Conservation (phyloP, 2,329 filamentous ascomycete genomes). For the Seiridium cupressi region DNA sequence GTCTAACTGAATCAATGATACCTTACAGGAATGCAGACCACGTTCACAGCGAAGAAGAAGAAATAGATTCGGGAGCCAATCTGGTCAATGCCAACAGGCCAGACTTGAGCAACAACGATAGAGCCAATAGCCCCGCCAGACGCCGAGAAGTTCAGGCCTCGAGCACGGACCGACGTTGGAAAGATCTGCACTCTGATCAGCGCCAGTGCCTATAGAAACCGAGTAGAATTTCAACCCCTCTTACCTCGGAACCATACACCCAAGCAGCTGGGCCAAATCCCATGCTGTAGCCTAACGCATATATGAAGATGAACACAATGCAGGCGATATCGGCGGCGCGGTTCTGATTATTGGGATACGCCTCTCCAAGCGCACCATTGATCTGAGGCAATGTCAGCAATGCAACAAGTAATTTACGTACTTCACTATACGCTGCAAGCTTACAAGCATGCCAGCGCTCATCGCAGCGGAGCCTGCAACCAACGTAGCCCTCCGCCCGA, state of each 20-base stretch:
- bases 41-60: slow-evolving; percentile 54
- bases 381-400: slow-evolving; percentile 33
- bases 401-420: too few species aligned
- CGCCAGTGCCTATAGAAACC: too few species aligned
- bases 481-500: slow-evolving; percentile 48
- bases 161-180: slow-evolving; percentile 54
- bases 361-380: slow-evolving; percentile 50
- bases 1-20: background rate
- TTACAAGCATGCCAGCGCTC: slow-evolving; percentile 50
- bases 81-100: slow-evolving; percentile 51
- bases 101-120: slow-evolving; percentile 52
- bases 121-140: slow-evolving; percentile 54
- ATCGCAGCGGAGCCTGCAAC: slow-evolving; percentile 49
- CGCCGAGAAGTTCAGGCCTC: slow-evolving; percentile 54
- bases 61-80: slow-evolving; percentile 55
- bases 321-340: slow-evolving; percentile 46
- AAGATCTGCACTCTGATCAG: slow-evolving; percentile 42
- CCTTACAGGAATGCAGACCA: slow-evolving; percentile 42
- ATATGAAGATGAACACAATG: slow-evolving; percentile 56
- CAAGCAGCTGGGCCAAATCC: slow-evolving; percentile 56
- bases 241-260: slow-evolving; percentile 58
- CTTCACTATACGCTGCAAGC: slow-evolving; percentile 12
- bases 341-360: slow-evolving; percentile 49
- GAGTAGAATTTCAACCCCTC: background rate
- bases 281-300: slow-evolving; percentile 56